Base-by-base conservation (phyloP, 73 alveolate species). In the Paramecium pentaurelia region DNA sequence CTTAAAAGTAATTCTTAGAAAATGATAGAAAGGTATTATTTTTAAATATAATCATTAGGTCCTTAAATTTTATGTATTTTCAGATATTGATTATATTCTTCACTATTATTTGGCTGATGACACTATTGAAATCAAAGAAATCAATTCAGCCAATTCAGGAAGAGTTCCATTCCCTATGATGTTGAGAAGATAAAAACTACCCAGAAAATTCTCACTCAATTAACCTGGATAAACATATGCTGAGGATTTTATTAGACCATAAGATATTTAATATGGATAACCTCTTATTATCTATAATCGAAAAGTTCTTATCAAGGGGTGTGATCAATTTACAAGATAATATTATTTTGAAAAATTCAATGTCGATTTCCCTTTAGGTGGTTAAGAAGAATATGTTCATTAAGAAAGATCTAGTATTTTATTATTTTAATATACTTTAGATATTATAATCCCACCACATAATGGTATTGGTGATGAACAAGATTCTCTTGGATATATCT, bases 381-480 rank as follows among this genome's bases (percentile, higher is more conserved):
- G 96, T 10, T 68, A 93, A 83, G 97, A 95, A 70, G 96, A 93
- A 85, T 97, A 96, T 77, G 77, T 93, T 85, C 97, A 95, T 18
- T 77, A 94, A 86, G 98, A 95, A 60, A 93, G 91, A 95, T 95
- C 95, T 16, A 80, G 92, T 93, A 95, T 77, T 14, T 73, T 3
- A 45, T 45, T 8, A 4, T 49, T 73, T 49, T 80, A 11, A 68
- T 89, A 22, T 83, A 0, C 51, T 14, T 59, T 27, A 92, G 96
- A 92, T 16, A 86, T 85, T 9, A 86, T 88, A 20, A 96, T 97
- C 59, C 99, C 99, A 11, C 99, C 99, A 40, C 97, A 98, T 86
- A 97, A 98, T 84, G 99, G 99, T n/a, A 95, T 95, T 68, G 99
- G 99, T 40, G 96, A 95, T 86, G 99, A 98, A 97, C 97, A 96